These are phyloP conservation scores for Debaryomyces prosopidis DNA, from an alignment of 805 yeast genomes.

Conservation along the genomic window DNA sequence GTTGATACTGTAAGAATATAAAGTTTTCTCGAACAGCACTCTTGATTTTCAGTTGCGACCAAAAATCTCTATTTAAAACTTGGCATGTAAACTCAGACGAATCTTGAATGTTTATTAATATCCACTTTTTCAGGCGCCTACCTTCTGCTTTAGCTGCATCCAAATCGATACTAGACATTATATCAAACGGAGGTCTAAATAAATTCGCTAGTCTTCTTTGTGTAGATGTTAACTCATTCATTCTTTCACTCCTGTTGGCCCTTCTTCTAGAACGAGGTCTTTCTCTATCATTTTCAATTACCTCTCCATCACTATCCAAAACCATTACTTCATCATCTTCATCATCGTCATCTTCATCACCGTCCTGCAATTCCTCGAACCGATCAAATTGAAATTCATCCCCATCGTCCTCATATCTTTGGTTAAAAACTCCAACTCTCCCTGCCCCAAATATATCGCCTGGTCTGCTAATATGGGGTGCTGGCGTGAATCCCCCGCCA, in stretches of 20 bases:
- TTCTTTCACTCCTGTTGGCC: constrained; percentile 21
- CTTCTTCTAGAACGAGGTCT: constrained; percentile 28
- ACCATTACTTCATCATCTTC: constrained; percentile 30
- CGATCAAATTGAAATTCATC: constrained; percentile 19
- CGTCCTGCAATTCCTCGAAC: constrained; percentile 19
- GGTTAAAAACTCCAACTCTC: constrained; percentile 61
- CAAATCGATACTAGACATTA: constrained; percentile 67
- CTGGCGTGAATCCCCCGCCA: constrained; percentile 7
- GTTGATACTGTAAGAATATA: constrained; percentile 81
- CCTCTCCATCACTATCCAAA: constrained; percentile 30
- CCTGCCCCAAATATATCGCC: constrained; percentile 51
- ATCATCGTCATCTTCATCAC: constrained; percentile 35
- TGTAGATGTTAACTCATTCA: constrained; percentile 43
- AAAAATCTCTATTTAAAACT: constrained; percentile 86
- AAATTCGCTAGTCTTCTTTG: constrained; percentile 75
- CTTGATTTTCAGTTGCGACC: constrained; percentile 74
- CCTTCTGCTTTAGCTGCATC: constrained; percentile 75
- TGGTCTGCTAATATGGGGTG: constrained; percentile 16
- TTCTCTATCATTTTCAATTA: constrained; percentile 14
- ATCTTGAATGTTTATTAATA: constrained; percentile 86
- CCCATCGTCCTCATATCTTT: constrained; percentile 45
- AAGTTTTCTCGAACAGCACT: constrained; percentile 65
- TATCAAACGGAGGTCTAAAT: constrained; percentile 92
- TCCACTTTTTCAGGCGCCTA: constrained; percentile 68
- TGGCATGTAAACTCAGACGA: constrained; percentile 84